phyloP scores from a whole-genome alignment of 2,329 filamentous ascomycete species.

The Pyrenophora graminea region DNA sequence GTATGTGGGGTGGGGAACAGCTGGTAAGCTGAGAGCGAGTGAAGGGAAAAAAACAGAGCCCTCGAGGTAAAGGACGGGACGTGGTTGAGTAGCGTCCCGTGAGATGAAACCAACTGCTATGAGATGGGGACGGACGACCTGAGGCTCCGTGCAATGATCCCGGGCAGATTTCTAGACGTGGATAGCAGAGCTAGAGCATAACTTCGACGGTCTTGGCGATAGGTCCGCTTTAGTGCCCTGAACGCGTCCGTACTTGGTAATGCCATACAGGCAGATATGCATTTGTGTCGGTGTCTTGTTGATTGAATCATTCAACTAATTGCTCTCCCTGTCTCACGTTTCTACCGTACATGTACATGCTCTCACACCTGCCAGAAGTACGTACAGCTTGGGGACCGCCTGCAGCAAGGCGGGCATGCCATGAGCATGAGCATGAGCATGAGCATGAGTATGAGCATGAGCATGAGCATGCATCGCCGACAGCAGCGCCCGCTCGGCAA shows the following conservation, averaged over 20 bases:
- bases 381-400: constrained; percentile 8
- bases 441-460: constrained; percentile 8
- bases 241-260: constrained; percentile 1
- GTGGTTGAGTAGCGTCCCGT: constrained; percentile 18
- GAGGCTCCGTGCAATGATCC: constrained; percentile 34
- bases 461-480: constrained; percentile 11
- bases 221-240: constrained; percentile 15
- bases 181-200: constrained; percentile 35
- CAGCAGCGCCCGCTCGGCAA: constrained; percentile 28
- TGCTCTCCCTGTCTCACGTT: not conserved
- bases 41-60: constrained; percentile 20
- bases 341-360: not conserved
- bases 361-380: not conserved
- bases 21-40: constrained; percentile 24
- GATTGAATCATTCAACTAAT: too few species aligned
- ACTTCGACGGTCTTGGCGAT: constrained; percentile 14
- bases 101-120: constrained; percentile 33
- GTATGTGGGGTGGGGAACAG: constrained; percentile 20
- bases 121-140: constrained; percentile 34
- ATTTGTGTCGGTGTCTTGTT: not conserved
- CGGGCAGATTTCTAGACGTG: constrained; percentile 39
- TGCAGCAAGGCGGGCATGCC: constrained; percentile 19
- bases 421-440: constrained; percentile 1
- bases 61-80: constrained; percentile 25
- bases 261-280: not conserved